Base-by-base conservation (phyloP, 495 filamentous ascomycete genomes). In the Clavariopsis aquatica region DNA sequence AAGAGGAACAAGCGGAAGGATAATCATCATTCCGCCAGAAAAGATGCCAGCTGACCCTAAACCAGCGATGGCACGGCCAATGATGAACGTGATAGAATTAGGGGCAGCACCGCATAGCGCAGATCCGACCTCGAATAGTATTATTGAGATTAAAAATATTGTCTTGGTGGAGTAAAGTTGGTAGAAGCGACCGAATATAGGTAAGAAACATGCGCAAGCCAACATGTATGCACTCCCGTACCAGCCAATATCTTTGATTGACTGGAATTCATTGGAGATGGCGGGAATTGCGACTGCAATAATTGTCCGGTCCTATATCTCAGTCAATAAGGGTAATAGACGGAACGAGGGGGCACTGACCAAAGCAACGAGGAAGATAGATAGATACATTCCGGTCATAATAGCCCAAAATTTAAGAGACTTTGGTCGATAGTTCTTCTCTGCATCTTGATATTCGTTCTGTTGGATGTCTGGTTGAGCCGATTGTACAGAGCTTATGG, bases 231-330 rank as follows among this genome's bases (percentile, higher is more conserved):
- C 81, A 66, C 57, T 68, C 31, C 84, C 89, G 57, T 92, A 93
- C 91, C 90, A 93, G 52, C 88, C 90, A 1, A 93, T 86, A 69
- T 93, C 90, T 9, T 80, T 76, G 3, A 93, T 75, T 15, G 86
- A 83, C 36, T 89, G 78, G 74, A 93, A 94, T 41, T 89, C 73
- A 69, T 91, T 85, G 0, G 90, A 92, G 60, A 94, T 93, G 54
- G 83, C 84, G 4, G 90, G 90, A 54, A 93, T 92, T 20, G 90
- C 90, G 0, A 89, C 92, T 13, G 89, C 86, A 52, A 94, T 89
- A 65, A 93, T 92, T 7, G 88, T 89, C 62, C 87, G 85, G 70
- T 88, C 85, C 49, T 56, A 23, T 34, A 6, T 6, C 31, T 34
- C 31, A 12, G 31, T 34, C 12, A 34, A 12, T 12, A 34, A 5